Base-by-base conservation (phyloP, 306 rosid genomes). In the Casuarina equisetifolia region DNA sequence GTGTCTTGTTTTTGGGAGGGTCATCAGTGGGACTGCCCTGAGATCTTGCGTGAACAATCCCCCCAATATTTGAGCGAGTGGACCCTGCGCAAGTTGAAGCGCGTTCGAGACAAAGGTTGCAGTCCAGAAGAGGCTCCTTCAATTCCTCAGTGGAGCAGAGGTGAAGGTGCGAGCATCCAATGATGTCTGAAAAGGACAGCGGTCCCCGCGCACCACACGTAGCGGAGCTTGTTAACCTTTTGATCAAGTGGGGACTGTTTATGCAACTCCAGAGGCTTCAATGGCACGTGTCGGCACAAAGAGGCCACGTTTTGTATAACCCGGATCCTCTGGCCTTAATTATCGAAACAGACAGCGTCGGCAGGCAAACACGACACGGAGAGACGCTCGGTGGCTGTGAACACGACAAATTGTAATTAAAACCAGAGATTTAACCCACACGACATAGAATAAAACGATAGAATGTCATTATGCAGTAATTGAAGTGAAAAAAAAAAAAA, bases 341-440 rank as follows among this genome's bases (percentile, higher is more conserved):
- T 69, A 55, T 54, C 79, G 61, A 72, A 72, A 36, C 59, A 43
- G 67, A 74, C 82, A 78, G 80, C 89, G 91, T 90, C 91, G 92
- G 92, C 79, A 79, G 77, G 57, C 36, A 15, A 54, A 39, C 10
- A 3, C 0, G 5, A 17, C 20, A 7, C 0, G 1, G 8, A 15
- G 40, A 40, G 12, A 40, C 67, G 0, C 4, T 57, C 67, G 0
- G 4, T 57, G 36, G 63, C 35, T 57, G 9, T 8, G 3, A 59
- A 35, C 45, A 62, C 46, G 72, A 77, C 81, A 67, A 63, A 20
- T 38, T 25, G 43, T 62, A 15, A 69, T 20, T 9, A 7, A 16
- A 10, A 45, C 36, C 45, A 20, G 1, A 2, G 43, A 38, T 46
- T 53, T 66, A 16, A 9, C 40, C 40, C 70, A 74, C 17, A 25